Evolutionary conservation across 805 yeast genomes (phyloP).

Genomic region (Grigorovia jiainica): DNA sequence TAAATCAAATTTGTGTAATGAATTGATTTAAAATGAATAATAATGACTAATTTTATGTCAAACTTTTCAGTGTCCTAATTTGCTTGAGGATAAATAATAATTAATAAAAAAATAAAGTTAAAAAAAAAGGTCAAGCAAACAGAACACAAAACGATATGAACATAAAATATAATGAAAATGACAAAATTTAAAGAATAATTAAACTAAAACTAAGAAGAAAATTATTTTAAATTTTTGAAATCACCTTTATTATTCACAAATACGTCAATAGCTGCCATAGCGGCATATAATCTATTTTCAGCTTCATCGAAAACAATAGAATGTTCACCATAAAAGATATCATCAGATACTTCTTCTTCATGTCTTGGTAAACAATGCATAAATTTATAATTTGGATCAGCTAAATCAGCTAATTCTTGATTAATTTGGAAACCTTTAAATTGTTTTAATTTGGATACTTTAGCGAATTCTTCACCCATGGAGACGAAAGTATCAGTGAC

Average conservation of each 20-base stretch:
- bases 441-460: conserved; percentile 58
- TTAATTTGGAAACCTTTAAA: conserved; percentile 85
- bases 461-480: conserved; percentile 93
- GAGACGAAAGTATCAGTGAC: conserved; percentile 97
- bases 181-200: neutral
- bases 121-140: too few relatives aligned
- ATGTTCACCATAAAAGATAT: conserved; percentile 73
- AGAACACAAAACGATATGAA: too few relatives aligned
- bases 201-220: too few relatives aligned
- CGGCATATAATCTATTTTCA: conserved; percentile 92
- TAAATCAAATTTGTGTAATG: too few relatives aligned
- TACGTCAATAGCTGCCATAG: conserved; percentile 85
- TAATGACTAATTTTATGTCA: too few relatives aligned
- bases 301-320: conserved; percentile 93
- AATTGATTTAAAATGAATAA: too few relatives aligned
- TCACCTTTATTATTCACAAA: conserved; percentile 81
- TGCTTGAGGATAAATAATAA: too few relatives aligned
- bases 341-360: conserved; percentile 87
- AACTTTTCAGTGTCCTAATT: too few relatives aligned
- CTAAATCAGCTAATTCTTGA: conserved; percentile 45
- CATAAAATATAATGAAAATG: too few relatives aligned
- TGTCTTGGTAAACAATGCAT: conserved; percentile 99
- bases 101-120: too few relatives aligned
- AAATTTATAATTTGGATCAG: conserved; percentile 73
- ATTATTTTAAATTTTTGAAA: conserved; percentile 21